Percentiles rank a stretch among this genome's conserved stretches.
These are phyloP conservation scores for Gypsophila paniculata DNA, from an alignment of 179 eudicot genomes.

Conservation along the genomic window DNA sequence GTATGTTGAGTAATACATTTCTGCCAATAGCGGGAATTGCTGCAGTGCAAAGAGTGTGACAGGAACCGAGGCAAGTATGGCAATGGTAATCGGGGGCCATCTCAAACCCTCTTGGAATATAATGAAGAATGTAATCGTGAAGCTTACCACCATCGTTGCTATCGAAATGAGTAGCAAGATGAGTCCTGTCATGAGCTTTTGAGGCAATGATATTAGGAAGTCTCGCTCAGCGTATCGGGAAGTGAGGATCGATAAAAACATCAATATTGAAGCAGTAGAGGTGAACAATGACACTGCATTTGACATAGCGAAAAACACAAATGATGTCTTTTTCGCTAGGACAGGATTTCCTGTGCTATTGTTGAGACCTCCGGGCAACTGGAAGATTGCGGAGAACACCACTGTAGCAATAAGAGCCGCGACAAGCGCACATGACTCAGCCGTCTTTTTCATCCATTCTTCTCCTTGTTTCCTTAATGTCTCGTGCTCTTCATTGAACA, in stretches of 20 bases:
- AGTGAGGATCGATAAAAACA: conserved; percentile 41
- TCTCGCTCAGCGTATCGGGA: conserved; percentile 38
- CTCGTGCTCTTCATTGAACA: conserved; percentile 29
- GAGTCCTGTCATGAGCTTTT: conserved; percentile 29
- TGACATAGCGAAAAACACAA: conserved; percentile 22
- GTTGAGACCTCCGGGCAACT: conserved; percentile 38
- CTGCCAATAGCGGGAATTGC: conserved; percentile 26
- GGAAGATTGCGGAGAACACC: conserved; percentile 35
- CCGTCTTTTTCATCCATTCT: conserved; percentile 34
- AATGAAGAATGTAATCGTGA: conserved; percentile 27
- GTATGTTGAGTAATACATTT: conserved; percentile 21
- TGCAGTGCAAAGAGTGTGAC: conserved; percentile 24
- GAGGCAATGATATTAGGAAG: conserved; percentile 33
- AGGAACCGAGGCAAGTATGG: conserved; percentile 27
- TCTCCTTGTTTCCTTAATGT: conserved; percentile 26
- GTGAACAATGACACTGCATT: conserved; percentile 15
- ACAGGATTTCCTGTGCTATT: conserved; percentile 21
- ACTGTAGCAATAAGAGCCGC: conserved; percentile 34
- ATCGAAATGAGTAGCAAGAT: conserved; percentile 33
- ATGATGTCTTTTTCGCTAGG: conserved; percentile 15
- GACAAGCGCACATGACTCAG: conserved; percentile 28
- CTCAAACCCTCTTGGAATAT: conserved; percentile 12
- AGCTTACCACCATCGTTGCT: conserved; percentile 28
- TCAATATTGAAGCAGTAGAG: conserved; percentile 24
- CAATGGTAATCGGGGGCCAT: conserved; percentile 23